Evolutionary conservation across 192 early-diverging fungal species (phyloP).

Genomic region (Podila verticillata): DNA sequence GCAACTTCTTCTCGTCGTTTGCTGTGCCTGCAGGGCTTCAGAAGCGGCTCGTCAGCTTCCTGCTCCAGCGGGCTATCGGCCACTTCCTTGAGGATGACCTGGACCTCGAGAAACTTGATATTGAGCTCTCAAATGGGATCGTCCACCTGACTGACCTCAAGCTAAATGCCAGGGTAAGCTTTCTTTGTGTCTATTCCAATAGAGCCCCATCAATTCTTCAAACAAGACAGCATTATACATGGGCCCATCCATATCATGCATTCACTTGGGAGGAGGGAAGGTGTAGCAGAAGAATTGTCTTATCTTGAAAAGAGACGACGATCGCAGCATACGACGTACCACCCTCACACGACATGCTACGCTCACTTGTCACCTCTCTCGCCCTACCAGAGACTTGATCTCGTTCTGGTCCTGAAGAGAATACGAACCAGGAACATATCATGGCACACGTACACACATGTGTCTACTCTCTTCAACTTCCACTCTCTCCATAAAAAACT

Average conservation of each 20-base stretch:
- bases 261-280: neutral
- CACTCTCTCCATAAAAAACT: too few species aligned
- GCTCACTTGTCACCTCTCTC: too few species aligned
- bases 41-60: conserved; percentile 85
- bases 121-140: conserved; percentile 81
- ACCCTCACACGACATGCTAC: too few species aligned
- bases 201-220: neutral
- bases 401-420: neutral
- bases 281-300: too few species aligned
- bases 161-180: conserved; percentile 79
- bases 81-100: conserved; percentile 82
- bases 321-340: too few species aligned
- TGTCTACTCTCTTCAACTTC: too few species aligned
- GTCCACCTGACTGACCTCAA: conserved; percentile 81
- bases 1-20: conserved; percentile 51
- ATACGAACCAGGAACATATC: neutral
- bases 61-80: conserved; percentile 83
- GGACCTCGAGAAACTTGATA: conserved; percentile 84
- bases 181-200: neutral
- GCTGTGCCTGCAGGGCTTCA: conserved; percentile 76
- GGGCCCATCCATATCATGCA: neutral
- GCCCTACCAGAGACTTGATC: neutral
- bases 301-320: too few species aligned
- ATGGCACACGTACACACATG: too few species aligned
- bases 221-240: neutral